Percentiles rank a stretch among this genome's conserved stretches.
Evolutionary conservation across 805 yeast species (phyloP).

Genomic region (Spathaspora gorwiae): DNA sequence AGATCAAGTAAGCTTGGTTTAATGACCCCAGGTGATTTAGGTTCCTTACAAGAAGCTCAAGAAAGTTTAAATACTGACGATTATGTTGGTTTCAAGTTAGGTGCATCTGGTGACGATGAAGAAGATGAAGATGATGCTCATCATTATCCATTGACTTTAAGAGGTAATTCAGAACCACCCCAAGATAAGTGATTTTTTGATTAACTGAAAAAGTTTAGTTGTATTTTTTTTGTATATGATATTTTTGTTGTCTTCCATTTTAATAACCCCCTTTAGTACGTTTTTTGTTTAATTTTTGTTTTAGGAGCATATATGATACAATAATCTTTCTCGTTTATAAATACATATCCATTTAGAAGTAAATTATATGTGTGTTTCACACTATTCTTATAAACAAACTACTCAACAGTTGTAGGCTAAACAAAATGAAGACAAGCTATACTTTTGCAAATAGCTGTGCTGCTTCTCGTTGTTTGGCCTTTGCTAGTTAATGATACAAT

Average conservation of each 20-base stretch:
- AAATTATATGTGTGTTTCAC: too few relatives aligned
- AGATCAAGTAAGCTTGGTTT: conserved; percentile 56
- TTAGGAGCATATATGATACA: not conserved
- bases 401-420: too few relatives aligned
- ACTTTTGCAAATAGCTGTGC: too few relatives aligned
- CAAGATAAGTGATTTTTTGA: conserved; percentile 1
- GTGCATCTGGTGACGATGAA: conserved; percentile 40
- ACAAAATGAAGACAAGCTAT: too few relatives aligned
- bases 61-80: conserved; percentile 71
- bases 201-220: not conserved
- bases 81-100: conserved; percentile 56
- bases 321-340: not conserved
- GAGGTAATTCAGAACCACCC: conserved; percentile 47
- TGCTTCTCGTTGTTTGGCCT: too few relatives aligned
- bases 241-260: too few relatives aligned
- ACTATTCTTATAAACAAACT: too few relatives aligned
- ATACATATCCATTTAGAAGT: not conserved
- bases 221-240: not conserved
- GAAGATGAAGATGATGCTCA: conserved; percentile 34
- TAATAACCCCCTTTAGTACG: too few relatives aligned
- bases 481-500: too few relatives aligned
- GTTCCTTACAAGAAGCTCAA: conserved; percentile 88
- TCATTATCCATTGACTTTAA: conserved; percentile 44
- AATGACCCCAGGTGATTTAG: conserved; percentile 98
- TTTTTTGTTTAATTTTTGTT: not conserved